A percentile compares a stretch with the other conserved stretches of the same genome.
Evolutionary conservation across 345 rosid genomes (phyloP).

Genomic region (Chamaenerion angustifolium): DNA sequence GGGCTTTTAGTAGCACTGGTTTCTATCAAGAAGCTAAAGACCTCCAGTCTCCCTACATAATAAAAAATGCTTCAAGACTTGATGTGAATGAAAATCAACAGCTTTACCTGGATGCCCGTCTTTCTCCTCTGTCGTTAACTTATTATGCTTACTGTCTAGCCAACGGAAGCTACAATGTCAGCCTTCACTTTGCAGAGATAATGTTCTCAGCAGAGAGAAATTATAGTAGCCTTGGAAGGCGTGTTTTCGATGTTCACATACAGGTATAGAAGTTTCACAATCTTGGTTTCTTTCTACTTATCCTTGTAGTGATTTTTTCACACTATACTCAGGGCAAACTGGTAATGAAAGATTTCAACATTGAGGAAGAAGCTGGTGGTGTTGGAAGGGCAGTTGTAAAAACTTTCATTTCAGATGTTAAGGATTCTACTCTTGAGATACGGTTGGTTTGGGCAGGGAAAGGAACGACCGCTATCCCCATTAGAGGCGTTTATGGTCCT

Average conservation of each 20-base stretch:
- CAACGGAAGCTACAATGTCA: slow-evolving; percentile 39
- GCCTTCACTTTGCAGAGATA: slow-evolving; percentile 53
- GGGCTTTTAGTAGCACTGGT: slow-evolving; percentile 12
- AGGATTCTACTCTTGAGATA: slow-evolving; percentile 13
- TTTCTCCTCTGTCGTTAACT: slow-evolving; percentile 45
- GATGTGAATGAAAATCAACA: neutral
- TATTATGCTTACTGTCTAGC: slow-evolving; percentile 48
- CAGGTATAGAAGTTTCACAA: slow-evolving; percentile 26
- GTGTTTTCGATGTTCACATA: slow-evolving; percentile 45
- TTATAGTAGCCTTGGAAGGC: slow-evolving; percentile 28
- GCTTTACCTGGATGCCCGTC: slow-evolving; percentile 6
- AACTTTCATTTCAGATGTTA: neutral
- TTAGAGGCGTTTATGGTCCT: slow-evolving; percentile 14
- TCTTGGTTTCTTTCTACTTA: no score
- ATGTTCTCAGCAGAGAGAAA: slow-evolving; percentile 23
- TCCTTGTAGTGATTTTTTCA: no score
- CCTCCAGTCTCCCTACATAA: rapidly evolving
- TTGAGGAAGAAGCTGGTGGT: slow-evolving; percentile 12
- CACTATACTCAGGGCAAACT: slow-evolving; percentile 4
- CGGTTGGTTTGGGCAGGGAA: slow-evolving; percentile 18
- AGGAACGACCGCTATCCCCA: slow-evolving; percentile 12
- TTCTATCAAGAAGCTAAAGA: neutral
- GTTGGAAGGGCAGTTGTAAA: slow-evolving; percentile 3
- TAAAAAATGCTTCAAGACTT: neutral
- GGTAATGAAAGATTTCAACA: slow-evolving; percentile 13